Evolutionary conservation across 2,329 filamentous ascomycete genomes (phyloP).

Genomic region (Biscogniauxia mediterranea): DNA sequence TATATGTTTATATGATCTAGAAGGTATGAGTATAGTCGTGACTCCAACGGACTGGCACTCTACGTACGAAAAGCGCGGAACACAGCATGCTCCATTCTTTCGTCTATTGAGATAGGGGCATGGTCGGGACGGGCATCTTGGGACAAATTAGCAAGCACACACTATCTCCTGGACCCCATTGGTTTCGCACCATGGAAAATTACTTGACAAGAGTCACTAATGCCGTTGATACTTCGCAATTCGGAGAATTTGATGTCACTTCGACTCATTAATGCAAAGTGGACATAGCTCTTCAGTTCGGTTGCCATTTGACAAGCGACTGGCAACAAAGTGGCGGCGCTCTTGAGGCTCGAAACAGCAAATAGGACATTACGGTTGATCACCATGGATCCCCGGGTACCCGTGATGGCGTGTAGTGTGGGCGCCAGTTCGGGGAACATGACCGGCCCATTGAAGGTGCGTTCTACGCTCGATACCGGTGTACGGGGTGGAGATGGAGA

Average conservation of each 20-base stretch:
- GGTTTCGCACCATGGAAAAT: conserved; percentile 50
- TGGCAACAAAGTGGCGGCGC: conserved; percentile 70
- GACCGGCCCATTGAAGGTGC: conserved; percentile 67
- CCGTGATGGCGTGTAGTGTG: conserved; percentile 59
- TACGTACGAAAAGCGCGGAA: conserved; percentile 61
- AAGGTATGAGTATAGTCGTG: conserved; percentile 18
- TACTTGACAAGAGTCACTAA: conserved; percentile 69
- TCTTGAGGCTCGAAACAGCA: conserved; percentile 70
- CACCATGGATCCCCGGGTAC: conserved; percentile 48
- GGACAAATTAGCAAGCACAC: conserved; percentile 17
- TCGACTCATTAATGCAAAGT: conserved; percentile 76
- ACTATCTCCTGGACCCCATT: conserved; percentile 1
- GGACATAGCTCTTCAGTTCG: conserved; percentile 69
- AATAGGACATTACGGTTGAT: conserved; percentile 75
- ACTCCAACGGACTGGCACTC: neutral
- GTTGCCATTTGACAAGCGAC: conserved; percentile 83
- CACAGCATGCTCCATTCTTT: conserved; percentile 64
- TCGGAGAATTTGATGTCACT: conserved; percentile 67
- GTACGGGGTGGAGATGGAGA: conserved; percentile 5
- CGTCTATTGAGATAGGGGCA: conserved; percentile 65
- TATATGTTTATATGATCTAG: conserved; percentile 66
- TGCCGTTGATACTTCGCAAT: conserved; percentile 74
- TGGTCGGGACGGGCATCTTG: conserved; percentile 76
- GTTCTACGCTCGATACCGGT: conserved; percentile 18
- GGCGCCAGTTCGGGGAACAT: conserved; percentile 63